Conservation (phyloP, 768 basidiomycete species). For the Podaxis sp. region DNA sequence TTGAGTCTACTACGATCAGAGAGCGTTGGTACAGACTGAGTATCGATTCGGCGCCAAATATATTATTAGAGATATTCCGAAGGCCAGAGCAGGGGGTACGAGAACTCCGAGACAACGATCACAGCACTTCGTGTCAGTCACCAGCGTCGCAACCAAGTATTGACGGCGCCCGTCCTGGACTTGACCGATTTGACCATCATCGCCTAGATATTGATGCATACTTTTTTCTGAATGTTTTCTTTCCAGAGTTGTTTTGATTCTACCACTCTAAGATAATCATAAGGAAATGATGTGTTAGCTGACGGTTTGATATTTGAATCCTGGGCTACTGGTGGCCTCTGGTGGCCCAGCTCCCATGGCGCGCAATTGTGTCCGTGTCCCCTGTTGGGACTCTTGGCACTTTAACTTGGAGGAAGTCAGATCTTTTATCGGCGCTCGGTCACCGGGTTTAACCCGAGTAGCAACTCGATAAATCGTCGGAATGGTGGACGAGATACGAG, state of each 20-base stretch:
- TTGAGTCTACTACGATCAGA: no score
- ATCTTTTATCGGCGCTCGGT: conserved; percentile 24
- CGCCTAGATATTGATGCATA: conserved; percentile 5
- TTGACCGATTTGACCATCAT: conserved; percentile 3
- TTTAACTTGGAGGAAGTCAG: conserved; percentile 37
- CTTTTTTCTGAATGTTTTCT: conserved; percentile 10
- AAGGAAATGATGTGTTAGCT: conserved; percentile 70
- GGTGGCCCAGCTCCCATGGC: conserved; percentile 41
- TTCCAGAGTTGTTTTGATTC: conserved; percentile 27
- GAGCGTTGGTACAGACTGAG: no score
- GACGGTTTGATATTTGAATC: conserved; percentile 46
- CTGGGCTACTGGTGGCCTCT: conserved; percentile 35
- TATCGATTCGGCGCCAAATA: background rate
- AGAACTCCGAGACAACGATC: conserved; percentile 7
- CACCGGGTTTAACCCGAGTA: conserved; percentile 32
- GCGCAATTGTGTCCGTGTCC: conserved; percentile 33
- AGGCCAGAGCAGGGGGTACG: conserved; percentile 8
- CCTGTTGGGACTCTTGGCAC: conserved; percentile 28
- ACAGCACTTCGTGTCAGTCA: conserved; percentile 8
- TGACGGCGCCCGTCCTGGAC: conserved; percentile 7
- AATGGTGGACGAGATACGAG: conserved; percentile 48
- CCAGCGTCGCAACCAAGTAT: conserved; percentile 12
- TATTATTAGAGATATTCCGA: background rate
- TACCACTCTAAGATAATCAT: conserved; percentile 68
- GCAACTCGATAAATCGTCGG: conserved; percentile 37